These are phyloP conservation scores for Aspergillus bertholletiae DNA, from an alignment of 495 filamentous ascomycete genomes.

Conservation along the genomic window DNA sequence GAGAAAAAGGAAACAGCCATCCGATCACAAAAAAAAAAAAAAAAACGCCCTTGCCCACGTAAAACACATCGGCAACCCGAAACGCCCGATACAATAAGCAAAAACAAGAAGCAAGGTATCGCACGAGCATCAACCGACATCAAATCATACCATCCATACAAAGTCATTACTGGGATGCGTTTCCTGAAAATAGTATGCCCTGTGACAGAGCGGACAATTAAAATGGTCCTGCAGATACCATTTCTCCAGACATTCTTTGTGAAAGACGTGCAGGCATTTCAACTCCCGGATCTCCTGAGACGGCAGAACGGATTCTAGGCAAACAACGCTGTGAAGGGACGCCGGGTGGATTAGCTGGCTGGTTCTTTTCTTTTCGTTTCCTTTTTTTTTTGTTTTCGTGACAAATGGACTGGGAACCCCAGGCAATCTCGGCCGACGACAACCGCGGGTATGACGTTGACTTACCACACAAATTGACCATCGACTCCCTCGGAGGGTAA, in stretches of 20 bases:
- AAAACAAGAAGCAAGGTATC: neutral
- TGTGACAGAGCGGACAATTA: conserved; percentile 43
- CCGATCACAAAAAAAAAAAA: neutral
- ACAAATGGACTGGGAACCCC: too few relatives aligned
- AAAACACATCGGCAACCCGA: too few relatives aligned
- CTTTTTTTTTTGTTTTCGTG: too few relatives aligned
- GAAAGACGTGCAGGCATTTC: conserved; percentile 45
- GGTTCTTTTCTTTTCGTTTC: too few relatives aligned
- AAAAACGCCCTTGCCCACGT: too few relatives aligned
- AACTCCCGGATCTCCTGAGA: conserved; percentile 41
- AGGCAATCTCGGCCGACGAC: too few relatives aligned
- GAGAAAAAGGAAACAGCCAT: neutral
- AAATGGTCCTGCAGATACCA: conserved; percentile 45
- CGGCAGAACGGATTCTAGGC: conserved; percentile 38
- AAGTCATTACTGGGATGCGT: conserved; percentile 33
- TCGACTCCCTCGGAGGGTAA: conserved; percentile 34
- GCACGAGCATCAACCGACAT: neutral
- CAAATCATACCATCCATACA: conserved; percentile 42
- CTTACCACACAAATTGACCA: conserved; percentile 43
- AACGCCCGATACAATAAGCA: neutral
- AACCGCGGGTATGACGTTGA: neutral
- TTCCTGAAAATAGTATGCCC: conserved; percentile 35
- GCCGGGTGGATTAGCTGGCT: neutral
- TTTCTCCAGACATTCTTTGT: conserved; percentile 43
- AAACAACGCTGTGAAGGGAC: conserved; percentile 32